These are phyloP conservation scores for Dothidotthia symphoricarpi DNA, from an alignment of 2,329 filamentous ascomycete species.

Conservation along the genomic window DNA sequence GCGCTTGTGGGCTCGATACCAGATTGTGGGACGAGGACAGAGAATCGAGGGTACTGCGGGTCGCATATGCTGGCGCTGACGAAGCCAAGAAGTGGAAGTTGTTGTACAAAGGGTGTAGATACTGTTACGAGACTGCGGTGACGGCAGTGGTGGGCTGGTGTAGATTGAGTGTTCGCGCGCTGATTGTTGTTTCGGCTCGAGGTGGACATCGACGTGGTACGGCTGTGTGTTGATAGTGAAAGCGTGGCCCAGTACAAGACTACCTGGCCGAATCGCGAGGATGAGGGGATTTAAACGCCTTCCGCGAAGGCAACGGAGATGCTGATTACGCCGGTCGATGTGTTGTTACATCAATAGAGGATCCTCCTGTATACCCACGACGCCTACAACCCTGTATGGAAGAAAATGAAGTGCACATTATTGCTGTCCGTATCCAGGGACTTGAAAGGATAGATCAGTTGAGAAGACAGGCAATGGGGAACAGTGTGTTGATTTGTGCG, in stretches of 20 bases:
- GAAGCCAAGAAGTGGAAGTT: conserved; percentile 1
- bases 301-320: conserved; percentile 4
- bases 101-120: conserved; percentile 13
- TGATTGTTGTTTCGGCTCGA: neutral
- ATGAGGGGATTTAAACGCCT: conserved; percentile 4
- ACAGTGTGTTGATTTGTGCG: neutral
- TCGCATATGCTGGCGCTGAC: neutral
- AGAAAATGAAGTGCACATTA: too few relatives aligned
- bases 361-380: conserved; percentile 2
- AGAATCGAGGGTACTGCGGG: neutral
- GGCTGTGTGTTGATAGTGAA: neutral
- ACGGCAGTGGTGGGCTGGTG: conserved; percentile 1
- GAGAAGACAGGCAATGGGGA: neutral
- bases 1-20: conserved; percentile 15
- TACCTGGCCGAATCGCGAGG: too few relatives aligned
- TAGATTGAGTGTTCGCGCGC: conserved; percentile 5
- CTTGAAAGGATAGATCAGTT: too few relatives aligned
- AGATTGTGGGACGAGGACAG: neutral
- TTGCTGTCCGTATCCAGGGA: too few relatives aligned
- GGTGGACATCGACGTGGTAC: too few relatives aligned
- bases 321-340: conserved; percentile 11
- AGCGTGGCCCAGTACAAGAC: conserved; percentile 7
- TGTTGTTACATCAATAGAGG: conserved; percentile 15
- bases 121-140: neutral
- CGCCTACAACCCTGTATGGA: too few relatives aligned